Percentiles rank a stretch among this genome's conserved stretches.
phyloP scores from a whole-genome alignment of 2,329 filamentous ascomycete species.

The Thelonectria rubi region DNA sequence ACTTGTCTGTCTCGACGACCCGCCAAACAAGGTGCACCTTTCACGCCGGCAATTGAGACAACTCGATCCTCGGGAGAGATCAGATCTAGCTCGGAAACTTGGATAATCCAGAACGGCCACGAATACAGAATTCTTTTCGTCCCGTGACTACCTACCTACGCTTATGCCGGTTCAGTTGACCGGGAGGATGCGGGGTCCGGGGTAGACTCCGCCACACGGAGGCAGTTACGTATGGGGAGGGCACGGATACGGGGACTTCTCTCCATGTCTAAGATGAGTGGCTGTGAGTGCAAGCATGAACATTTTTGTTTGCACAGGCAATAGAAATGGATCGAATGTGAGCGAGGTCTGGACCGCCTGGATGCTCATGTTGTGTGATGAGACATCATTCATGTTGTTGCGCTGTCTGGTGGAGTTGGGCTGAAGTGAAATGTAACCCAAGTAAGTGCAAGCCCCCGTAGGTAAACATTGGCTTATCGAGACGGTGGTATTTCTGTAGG shows the following conservation, averaged over 20 bases:
- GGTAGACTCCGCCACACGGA: constrained; percentile 20
- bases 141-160: neutral
- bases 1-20: no score
- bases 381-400: neutral
- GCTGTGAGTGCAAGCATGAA: no score
- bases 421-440: neutral
- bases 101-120: neutral
- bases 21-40: neutral
- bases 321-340: neutral
- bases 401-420: neutral
- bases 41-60: constrained; percentile 6
- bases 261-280: neutral
- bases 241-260: neutral
- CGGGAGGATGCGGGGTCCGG: constrained; percentile 32
- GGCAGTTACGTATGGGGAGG: constrained; percentile 5
- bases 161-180: neutral
- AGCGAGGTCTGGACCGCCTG: neutral
- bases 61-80: neutral
- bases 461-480: neutral
- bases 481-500: constrained; percentile 5
- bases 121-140: neutral
- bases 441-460: neutral
- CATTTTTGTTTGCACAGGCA: neutral
- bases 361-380: neutral
- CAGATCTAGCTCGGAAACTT: constrained; percentile 8